Conservation (phyloP, 331 rosid species). For the Acacia pycnantha region DNA sequence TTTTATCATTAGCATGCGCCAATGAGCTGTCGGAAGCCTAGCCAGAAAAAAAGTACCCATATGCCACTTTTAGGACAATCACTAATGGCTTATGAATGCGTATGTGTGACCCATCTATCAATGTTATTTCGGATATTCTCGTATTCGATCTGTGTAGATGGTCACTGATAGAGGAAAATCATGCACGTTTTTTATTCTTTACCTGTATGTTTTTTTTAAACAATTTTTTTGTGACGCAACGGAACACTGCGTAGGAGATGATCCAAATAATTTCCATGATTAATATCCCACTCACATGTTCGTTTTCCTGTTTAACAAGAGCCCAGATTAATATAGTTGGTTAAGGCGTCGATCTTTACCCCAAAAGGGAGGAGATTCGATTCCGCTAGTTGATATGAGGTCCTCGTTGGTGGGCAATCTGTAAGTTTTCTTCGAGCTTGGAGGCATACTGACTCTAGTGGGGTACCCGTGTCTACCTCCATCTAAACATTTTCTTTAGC, state of each 20-base stretch:
- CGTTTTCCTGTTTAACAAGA: too few species aligned
- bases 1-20: slow-evolving; percentile 40
- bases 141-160: neutral
- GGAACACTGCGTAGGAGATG: neutral
- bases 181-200: neutral
- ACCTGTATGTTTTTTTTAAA: too few species aligned
- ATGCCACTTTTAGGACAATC: slow-evolving; percentile 22
- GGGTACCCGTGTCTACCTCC: too few species aligned
- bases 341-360: too few species aligned
- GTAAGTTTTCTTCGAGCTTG: too few species aligned
- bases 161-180: neutral
- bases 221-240: too few species aligned
- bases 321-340: too few species aligned
- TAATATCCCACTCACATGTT: neutral
- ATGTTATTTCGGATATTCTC: neutral
- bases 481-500: too few species aligned
- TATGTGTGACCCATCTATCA: neutral
- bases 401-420: too few species aligned
- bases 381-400: too few species aligned
- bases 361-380: too few species aligned
- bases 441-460: too few species aligned
- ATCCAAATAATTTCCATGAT: neutral
- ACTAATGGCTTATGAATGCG: slow-evolving; percentile 23
- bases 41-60: slow-evolving; percentile 22
- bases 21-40: slow-evolving; percentile 33